Percentiles rank a stretch among this genome's conserved stretches.
Evolutionary conservation across 2,329 filamentous ascomycete genomes (phyloP).

Genomic region (Epichloe aotearoae): DNA sequence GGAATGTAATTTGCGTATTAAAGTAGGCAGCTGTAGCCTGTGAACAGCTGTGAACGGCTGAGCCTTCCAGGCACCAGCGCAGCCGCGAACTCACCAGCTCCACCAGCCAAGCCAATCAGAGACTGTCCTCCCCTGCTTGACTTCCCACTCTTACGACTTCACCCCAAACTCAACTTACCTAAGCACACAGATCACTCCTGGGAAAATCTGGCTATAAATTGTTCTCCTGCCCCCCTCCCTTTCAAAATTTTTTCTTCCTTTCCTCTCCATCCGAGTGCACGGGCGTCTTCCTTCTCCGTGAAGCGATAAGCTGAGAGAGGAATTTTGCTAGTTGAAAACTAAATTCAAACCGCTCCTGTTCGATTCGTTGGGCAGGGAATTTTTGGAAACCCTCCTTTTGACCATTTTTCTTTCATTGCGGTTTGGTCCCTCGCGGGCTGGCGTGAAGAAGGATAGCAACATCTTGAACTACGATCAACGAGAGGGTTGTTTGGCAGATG

Average conservation of each 20-base stretch:
- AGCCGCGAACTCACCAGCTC: not conserved
- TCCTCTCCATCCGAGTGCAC: conserved; percentile 46
- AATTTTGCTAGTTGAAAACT: conserved; percentile 87
- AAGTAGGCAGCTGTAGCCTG: not conserved
- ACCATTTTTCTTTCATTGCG: conserved; percentile 29
- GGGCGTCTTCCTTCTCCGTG: conserved; percentile 48
- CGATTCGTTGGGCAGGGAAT: conserved; percentile 56
- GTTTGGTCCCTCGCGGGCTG: conserved; percentile 17
- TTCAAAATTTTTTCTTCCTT: conserved; percentile 27
- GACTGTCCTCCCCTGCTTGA: not conserved
- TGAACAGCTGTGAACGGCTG: not conserved
- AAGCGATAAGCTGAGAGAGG: conserved; percentile 63
- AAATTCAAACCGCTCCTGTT: conserved; percentile 56
- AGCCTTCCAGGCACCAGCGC: not conserved
- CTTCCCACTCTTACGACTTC: not conserved
- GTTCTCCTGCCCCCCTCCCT: conserved; percentile 9
- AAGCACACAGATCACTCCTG: conserved; percentile 1
- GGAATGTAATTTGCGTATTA: not conserved
- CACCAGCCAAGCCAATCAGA: conserved; percentile 2
- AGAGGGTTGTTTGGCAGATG: not conserved
- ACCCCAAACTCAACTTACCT: conserved; percentile 4
- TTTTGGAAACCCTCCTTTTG: conserved; percentile 46
- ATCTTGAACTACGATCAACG: not conserved
- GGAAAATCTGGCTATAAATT: conserved; percentile 20
- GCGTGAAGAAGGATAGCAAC: conserved; percentile 25